Evolutionary conservation across 345 rosid species (phyloP), one percentile per base, ranked within the genome.

Genomic region (Arabidopsis arenosa): DNA sequence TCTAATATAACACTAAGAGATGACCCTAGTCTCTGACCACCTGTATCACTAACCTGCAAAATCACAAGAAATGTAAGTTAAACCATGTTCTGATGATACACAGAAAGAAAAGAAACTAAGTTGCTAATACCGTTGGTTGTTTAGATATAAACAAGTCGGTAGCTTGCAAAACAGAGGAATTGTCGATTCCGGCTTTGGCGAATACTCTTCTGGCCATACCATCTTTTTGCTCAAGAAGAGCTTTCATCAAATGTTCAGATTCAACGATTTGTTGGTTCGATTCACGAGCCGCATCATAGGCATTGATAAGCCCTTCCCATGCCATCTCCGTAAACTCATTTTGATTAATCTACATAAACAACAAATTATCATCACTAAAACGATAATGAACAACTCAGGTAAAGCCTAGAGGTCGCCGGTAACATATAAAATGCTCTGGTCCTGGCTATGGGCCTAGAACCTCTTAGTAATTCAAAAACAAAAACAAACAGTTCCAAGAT

Each of bases 191-290:
- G 0, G 87, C 92, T 73, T 94, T 94, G 3, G 97, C 80, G 62
- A 92, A 87, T 33, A 94, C 83, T 64, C 89, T 85, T 82, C 97
- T 63, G 5, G 96, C 97, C 64, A 92, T 72, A 17, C 97, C 97
- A 82, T 90, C 97, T 74, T 84, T 94, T 54, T 86, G 97, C 88
- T 94, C 97, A 73, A 94, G 75, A 15, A 94, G 87, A 63, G 97
- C 88, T 88, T 94, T 92, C 98, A 92, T 90, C 60, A 94, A 82
- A 81, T 94, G 97, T 75, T 94, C 93, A 1, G 92, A 82, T 72
- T 94, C 97, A 36, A 90, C 96, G 32, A 84, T 84, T 57, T 90
- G 93, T 59, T 92, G 97, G 39, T 77, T 86, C 66, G 76, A 84
- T 23, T 47, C 81, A 70, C 78, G 83, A 35, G 97, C 97, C 6